Percentiles rank a stretch among this genome's conserved stretches.
These are phyloP conservation scores for Aristolochia fimbriata DNA, from an alignment of 164 flowering plant genomes.

Conservation along the genomic window DNA sequence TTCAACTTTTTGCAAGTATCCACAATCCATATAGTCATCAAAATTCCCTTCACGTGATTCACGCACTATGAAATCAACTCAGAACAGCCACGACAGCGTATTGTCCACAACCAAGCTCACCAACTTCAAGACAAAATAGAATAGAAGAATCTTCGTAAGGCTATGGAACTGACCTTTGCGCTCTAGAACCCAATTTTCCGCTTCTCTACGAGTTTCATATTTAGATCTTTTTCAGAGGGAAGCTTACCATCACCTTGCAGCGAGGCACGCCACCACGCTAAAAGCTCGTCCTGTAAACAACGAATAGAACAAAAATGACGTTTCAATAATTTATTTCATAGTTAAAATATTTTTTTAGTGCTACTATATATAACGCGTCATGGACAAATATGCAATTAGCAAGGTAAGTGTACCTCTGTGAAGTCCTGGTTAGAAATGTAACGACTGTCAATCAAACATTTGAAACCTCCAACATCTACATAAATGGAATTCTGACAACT, in stretches of 20 bases:
- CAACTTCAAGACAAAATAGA: not conserved
- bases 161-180: not conserved
- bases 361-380: not conserved
- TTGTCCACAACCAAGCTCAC: not conserved
- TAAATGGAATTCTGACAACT: conserved; percentile 22
- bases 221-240: conserved; percentile 47
- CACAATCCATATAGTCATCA: no score
- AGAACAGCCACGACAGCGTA: not conserved
- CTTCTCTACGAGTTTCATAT: conserved; percentile 35
- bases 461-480: conserved; percentile 50
- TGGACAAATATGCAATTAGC: not conserved
- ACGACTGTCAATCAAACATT: conserved; percentile 46
- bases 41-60: not conserved
- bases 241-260: conserved; percentile 28
- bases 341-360: no score
- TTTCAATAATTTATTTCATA: not conserved
- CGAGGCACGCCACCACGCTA: conserved; percentile 65
- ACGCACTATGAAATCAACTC: not conserved
- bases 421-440: conserved; percentile 80
- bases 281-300: conserved; percentile 64
- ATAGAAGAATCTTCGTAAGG: not conserved
- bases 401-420: conserved; percentile 43
- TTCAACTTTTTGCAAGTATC: no score
- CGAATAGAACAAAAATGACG: not conserved
- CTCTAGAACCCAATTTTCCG: conserved; percentile 30